Base-by-base conservation (phyloP, 768 basidiomycete genomes). In the Ramaria sp. region DNA sequence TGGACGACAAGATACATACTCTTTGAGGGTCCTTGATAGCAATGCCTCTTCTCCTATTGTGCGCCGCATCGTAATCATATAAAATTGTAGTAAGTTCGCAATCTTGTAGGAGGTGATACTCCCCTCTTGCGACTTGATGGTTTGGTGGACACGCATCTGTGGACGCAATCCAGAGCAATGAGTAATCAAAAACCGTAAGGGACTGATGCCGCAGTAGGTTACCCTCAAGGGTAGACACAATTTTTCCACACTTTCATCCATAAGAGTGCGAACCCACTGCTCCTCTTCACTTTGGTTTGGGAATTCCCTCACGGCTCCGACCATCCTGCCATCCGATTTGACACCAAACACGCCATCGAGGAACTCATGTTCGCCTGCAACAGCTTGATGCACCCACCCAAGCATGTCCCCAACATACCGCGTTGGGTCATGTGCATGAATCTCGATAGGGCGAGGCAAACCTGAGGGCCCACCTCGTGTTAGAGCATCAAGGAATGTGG, bases 331-430 rank as follows among this genome's bases (percentile, higher is more conserved):
- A 52, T 82, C 79, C 37, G 70, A 73, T 50, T 74, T 77, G 48
- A 92, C 62, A 5, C 79, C 85, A 58, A 98, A 97, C 24, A 98
- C 67, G 32, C 81, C 75, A 62, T 97, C 93, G 20, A 99, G 75
- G 61, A 94, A 93, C 69, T 98, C 96, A 42, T 84, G 84, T 63
- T 99, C 96, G 1, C 88, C 88, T 0, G 96, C 96, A 57, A 96
- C 91, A 0, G 86, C 79, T 58, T 98, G 95, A 67, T 99, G 95
- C 0, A 97, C 83, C 95, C 95, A 97, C 0, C 94, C 95, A 7
- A 98, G 81, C 89, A 98, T 98, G 68, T 98, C 95, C 13, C 96
- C 96, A 13, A 95, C 82, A 64, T 99, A 99, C 30, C 95, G 82
- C 60, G 92, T 77, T 0, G 96, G 95, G 65, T 99, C 96, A 61